These are phyloP conservation scores for Aspergillus hortae DNA, from an alignment of 2,329 filamentous ascomycete species.

Conservation along the genomic window DNA sequence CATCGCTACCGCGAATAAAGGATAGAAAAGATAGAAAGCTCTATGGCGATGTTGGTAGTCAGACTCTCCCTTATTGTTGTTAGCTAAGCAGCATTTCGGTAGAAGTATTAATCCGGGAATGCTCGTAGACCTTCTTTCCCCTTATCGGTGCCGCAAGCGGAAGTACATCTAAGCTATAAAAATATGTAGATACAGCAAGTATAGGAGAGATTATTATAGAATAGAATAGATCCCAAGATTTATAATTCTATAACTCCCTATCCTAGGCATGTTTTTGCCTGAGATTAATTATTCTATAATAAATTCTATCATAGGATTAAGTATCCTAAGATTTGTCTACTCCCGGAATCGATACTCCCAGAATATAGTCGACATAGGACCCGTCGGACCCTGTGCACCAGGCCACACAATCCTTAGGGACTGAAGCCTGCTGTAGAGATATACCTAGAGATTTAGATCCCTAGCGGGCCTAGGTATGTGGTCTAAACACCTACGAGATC, in stretches of 20 bases:
- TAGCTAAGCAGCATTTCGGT: background rate
- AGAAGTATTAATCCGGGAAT: background rate
- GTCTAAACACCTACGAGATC: background rate
- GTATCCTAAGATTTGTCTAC: background rate
- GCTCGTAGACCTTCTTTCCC: background rate
- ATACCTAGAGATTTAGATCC: background rate
- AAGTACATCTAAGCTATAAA: background rate
- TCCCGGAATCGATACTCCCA: background rate
- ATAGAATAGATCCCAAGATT: background rate
- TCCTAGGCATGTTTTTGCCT: background rate
- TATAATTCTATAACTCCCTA: background rate
- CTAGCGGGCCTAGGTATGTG: background rate
- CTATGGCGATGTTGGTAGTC: background rate
- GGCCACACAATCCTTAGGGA: background rate
- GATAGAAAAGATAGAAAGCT: background rate
- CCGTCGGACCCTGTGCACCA: no score
- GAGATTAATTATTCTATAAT: background rate
- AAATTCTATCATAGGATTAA: background rate
- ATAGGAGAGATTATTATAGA: background rate
- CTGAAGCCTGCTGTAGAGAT: background rate
- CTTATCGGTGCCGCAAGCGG: background rate
- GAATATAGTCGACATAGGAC: no score
- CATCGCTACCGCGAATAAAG: slow-evolving; percentile 2
- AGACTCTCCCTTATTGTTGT: background rate
- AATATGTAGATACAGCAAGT: background rate